Conservation (phyloP, 2,329 filamentous ascomycete genomes). For the Diaporthe velutina region DNA sequence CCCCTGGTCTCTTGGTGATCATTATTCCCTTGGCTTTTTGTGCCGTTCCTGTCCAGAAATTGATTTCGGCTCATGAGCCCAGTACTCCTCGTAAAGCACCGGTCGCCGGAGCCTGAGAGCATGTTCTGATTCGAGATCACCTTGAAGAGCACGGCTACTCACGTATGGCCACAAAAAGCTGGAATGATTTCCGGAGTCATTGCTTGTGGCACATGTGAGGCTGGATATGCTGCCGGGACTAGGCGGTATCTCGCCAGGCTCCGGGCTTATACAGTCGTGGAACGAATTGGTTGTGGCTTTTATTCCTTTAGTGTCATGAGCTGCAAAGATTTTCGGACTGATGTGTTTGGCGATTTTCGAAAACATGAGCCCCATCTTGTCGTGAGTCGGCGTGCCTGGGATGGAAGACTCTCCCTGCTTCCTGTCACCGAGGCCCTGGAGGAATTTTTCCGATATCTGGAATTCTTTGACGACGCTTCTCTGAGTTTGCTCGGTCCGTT, state of each 20-base stretch:
- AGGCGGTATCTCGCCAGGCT: neutral
- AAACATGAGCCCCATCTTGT: neutral
- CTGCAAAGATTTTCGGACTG: neutral
- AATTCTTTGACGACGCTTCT: neutral
- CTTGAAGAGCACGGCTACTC: neutral
- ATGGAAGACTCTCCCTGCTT: too few relatives aligned
- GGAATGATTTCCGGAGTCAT: too few relatives aligned
- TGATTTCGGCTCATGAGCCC: neutral
- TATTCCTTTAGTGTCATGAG: neutral
- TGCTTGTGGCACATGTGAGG: neutral
- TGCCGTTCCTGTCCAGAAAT: too few relatives aligned
- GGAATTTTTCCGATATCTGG: too few relatives aligned
- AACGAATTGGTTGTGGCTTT: neutral
- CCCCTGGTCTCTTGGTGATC: neutral
- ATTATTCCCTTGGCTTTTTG: too few relatives aligned
- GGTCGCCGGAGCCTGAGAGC: neutral
- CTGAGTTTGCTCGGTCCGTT: neutral
- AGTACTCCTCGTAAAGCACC: conserved; percentile 17
- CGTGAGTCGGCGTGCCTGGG: neutral
- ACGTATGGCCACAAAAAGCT: neutral
- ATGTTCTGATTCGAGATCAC: neutral
- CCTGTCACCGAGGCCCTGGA: too few relatives aligned
- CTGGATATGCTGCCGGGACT: neutral
- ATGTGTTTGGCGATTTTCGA: neutral
- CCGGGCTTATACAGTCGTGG: neutral